These are phyloP conservation scores for Penicillium coprophilum DNA, from an alignment of 495 filamentous ascomycete species.

Conservation along the genomic window DNA sequence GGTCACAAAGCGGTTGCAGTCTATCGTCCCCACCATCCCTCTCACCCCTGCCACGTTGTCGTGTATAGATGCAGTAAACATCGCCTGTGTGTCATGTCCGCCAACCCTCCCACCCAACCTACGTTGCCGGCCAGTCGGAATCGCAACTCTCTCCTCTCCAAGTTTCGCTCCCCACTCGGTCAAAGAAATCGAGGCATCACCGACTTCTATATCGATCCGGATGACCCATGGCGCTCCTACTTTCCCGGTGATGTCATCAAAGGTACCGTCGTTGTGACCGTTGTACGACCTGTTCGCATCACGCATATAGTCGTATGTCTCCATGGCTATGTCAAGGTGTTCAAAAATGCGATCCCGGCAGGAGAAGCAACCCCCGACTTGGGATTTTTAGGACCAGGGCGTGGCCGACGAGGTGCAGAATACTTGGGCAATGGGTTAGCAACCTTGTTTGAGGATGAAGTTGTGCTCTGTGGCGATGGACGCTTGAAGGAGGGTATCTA, in stretches of 20 bases:
- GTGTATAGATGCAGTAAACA: conserved; percentile 43
- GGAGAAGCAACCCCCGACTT: conserved; percentile 55
- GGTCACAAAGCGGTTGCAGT: conserved; percentile 7
- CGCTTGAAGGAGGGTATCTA: conserved; percentile 81
- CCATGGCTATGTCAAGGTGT: conserved; percentile 87
- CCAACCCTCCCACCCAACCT: conserved; percentile 40
- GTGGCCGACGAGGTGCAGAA: conserved; percentile 58
- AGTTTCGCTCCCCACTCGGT: conserved; percentile 60
- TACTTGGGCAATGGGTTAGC: conserved; percentile 81
- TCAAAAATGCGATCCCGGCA: conserved; percentile 67
- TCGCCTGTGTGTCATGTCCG: conserved; percentile 48
- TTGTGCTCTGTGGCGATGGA: conserved; percentile 87
- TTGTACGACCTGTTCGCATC: conserved; percentile 78
- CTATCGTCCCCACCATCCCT: conserved; percentile 11
- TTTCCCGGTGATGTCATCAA: conserved; percentile 63
- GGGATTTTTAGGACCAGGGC: conserved; percentile 50
- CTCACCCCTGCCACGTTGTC: conserved; percentile 16
- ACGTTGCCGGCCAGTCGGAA: conserved; percentile 45
- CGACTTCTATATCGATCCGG: conserved; percentile 73
- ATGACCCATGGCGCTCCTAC: conserved; percentile 88
- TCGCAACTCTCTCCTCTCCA: conserved; percentile 55
- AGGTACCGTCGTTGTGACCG: conserved; percentile 77
- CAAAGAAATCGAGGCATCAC: conserved; percentile 69
- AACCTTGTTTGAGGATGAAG: conserved; percentile 87
- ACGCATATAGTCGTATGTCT: conserved; percentile 88